phyloP scores from a whole-genome alignment of 164 flowering plant genomes.

The Platanus orientalis region DNA sequence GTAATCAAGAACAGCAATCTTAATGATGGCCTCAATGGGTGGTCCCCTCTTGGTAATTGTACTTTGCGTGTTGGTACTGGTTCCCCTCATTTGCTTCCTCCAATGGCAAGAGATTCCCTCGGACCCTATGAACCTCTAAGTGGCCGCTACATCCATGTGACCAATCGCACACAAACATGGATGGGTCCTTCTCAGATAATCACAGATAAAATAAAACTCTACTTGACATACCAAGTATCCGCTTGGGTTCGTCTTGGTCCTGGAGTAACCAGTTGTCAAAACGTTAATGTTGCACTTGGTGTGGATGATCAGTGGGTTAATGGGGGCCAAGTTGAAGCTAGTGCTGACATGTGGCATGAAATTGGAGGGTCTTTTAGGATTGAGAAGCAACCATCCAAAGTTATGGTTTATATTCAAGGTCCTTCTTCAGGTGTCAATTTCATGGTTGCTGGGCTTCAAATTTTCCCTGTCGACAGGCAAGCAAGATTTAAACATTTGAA shows the following conservation, averaged over 20 bases:
- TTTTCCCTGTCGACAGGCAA: conserved; percentile 75
- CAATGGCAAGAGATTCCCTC: conserved; percentile 80
- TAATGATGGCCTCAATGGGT: conserved; percentile 57
- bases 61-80: conserved; percentile 55
- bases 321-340: conserved; percentile 81
- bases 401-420: conserved; percentile 89
- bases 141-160: conserved; percentile 72
- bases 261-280: conserved; percentile 59
- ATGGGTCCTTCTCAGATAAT: conserved; percentile 98
- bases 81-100: conserved; percentile 80
- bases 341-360: conserved; percentile 83
- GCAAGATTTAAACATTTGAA: conserved; percentile 61
- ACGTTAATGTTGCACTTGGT: conserved; percentile 73
- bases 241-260: conserved; percentile 81
- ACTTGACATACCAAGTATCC: conserved; percentile 86
- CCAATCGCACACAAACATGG: conserved; percentile 88
- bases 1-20: conserved; percentile 69
- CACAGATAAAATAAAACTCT: conserved; percentile 74
- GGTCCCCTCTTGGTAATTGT: conserved; percentile 92
- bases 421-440: conserved; percentile 87
- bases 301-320: conserved; percentile 92
- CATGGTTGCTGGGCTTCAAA: conserved; percentile 88
- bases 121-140: conserved; percentile 71
- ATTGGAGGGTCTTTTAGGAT: conserved; percentile 88
- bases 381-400: conserved; percentile 78